Percentiles rank a stretch among this genome's conserved stretches.
Conservation (phyloP, 192 early-diverging fungal species). For the Backusella parvicylindrica region DNA sequence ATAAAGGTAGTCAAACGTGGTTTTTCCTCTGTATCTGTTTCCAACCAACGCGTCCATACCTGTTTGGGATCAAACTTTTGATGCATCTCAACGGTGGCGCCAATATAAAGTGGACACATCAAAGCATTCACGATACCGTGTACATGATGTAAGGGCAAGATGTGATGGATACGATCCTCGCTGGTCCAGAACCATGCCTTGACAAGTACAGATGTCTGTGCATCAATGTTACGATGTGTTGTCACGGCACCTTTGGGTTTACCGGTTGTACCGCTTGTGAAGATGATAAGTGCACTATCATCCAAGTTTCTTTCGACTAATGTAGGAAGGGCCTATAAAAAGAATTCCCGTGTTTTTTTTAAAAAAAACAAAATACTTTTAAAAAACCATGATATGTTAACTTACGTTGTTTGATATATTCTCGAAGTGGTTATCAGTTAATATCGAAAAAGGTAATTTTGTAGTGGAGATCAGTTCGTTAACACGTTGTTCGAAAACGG, state of each 20-base stretch:
- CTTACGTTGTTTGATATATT: background rate
- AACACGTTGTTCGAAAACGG: constrained; percentile 37
- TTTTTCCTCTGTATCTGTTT: constrained; percentile 11
- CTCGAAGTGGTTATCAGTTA: background rate
- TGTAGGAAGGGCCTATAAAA: constrained; percentile 2
- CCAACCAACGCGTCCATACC: constrained; percentile 66
- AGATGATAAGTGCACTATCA: constrained; percentile 67
- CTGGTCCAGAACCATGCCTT: constrained; percentile 68
- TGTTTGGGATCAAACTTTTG: constrained; percentile 60
- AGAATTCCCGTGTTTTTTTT: background rate
- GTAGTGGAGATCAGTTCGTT: background rate
- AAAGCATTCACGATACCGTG: constrained; percentile 75
- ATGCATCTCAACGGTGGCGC: constrained; percentile 77
- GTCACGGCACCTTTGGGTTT: constrained; percentile 85
- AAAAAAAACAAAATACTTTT: no score
- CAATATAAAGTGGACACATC: constrained; percentile 59
- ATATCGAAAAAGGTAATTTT: background rate
- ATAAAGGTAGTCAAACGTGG: constrained; percentile 72
- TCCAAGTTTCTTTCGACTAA: constrained; percentile 16
- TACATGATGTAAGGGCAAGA: constrained; percentile 83
- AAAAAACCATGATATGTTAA: no score
- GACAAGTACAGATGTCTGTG: constrained; percentile 63
- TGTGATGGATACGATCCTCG: constrained; percentile 70
- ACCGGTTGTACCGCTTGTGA: constrained; percentile 73
- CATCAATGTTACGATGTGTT: constrained; percentile 60